Evolutionary conservation across 805 yeast species (phyloP), one percentile per base, ranked within the genome.

Genomic region (Candida argentea): DNA sequence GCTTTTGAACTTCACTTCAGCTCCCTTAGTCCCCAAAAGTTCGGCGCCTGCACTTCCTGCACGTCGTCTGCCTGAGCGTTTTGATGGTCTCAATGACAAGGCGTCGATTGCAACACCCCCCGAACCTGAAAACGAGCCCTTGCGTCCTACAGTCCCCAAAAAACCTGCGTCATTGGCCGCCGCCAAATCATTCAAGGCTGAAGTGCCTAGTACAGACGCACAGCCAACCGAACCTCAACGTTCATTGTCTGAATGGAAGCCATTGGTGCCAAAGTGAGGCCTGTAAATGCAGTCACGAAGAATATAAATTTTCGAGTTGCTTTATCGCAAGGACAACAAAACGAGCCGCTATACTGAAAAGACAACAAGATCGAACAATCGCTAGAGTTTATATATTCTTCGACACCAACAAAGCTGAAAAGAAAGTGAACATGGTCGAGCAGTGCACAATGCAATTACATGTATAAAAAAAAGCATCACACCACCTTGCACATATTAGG

Each of bases 181-280:
- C 5, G 25, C 34, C 12, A 52, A 48, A 26, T 30, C 40, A 4
- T 23, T 25, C 8, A 32, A 24, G 12, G 14, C 7, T 18, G 20
- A 27, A 15, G 32, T 18, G 4, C 26, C 22, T 3, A 23, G n/a
- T 16, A 20, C 20, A 29, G 16, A 23, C 12, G n/a, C 20, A 16
- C 16, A 11, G 22, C 26, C 14, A 20, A 13, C 14, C 19, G 16
- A 14, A 9, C 5, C 16, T 9, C 24, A 22, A 15, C 19, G 10
- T 20, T 26, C 29, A 12, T 26, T 66, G 61, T 57, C 67, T 5
- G 65, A 67, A 15, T 68, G 74, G 75, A 65, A 63, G 28, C 73
- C 74, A 4, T 47, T 67, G 27, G 53, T 63, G 14, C 75, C 74
- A 5, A 66, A 65, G 38, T 67, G 43, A 30, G 8, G 9, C 10